phyloP scores from a whole-genome alignment of 208 protist genomes.

The Leishmania braziliensis region DNA sequence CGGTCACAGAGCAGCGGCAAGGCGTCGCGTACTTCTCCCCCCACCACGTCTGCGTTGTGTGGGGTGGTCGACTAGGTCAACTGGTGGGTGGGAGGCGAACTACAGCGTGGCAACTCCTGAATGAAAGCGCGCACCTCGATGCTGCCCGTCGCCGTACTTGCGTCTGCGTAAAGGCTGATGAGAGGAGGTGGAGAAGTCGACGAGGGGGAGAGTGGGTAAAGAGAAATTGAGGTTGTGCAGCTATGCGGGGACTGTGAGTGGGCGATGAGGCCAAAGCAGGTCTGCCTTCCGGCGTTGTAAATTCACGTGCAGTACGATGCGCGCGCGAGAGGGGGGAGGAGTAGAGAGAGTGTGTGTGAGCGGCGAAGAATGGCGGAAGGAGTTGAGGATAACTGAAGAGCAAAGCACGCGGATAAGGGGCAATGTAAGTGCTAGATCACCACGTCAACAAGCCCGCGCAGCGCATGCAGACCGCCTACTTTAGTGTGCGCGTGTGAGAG shows the following conservation, averaged over 20 bases:
- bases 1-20: not conserved
- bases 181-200: not conserved
- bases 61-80: not conserved
- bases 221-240: not conserved
- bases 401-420: not conserved
- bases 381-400: not conserved
- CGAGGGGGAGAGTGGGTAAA: not conserved
- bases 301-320: not conserved
- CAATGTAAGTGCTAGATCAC: not conserved
- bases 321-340: not conserved
- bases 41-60: not conserved
- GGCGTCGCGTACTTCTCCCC: not conserved
- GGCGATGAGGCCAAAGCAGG: not conserved
- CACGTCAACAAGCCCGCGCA: not conserved
- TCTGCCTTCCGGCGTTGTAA: not conserved
- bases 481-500: not conserved
- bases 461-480: not conserved
- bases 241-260: not conserved
- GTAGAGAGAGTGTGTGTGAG: not conserved
- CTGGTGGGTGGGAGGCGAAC: not conserved
- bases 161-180: not conserved
- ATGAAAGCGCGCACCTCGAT: not conserved
- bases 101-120: not conserved
- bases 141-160: not conserved
- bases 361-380: not conserved